Base-by-base conservation (phyloP, 2,329 filamentous ascomycete genomes). In the Thyridium curvatum region DNA sequence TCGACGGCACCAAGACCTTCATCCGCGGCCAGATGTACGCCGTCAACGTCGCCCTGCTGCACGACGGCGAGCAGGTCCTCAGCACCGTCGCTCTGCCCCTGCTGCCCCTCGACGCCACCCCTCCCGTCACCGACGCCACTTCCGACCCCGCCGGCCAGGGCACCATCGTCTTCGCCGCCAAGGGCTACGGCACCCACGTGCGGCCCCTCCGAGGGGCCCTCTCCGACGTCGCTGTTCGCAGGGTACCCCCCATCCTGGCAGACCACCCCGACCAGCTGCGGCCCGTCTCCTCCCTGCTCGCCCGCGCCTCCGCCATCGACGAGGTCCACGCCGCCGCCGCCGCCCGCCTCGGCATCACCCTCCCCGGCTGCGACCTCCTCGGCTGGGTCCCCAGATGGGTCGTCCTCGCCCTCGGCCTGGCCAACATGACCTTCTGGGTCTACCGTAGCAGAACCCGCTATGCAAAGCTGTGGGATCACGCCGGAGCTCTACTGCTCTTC, bases 391-490 rank as follows among this genome's bases (percentile, higher is more conserved):
- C 74, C 8, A 66, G 74, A 12, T 79, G 74, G 72, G 66, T 67
- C 0, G 59, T 58, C 3, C 59, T 79, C 16, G 74, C 73, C 0
- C 56, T 76, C 38, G 72, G 74, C 0, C 54, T 71, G 4, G 72
- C 66, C 9, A 73, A 77, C 53, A 61, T 66, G 31, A 77, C 71
- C 0, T 64, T 77, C 9, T 79, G 74, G 73, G 66, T 76, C 9
- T 79, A 79, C 57, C 69, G 66, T 44, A 54, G 57, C 16, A 58
- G 62, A 15, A 62, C 65, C 17, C 60, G 73, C 1, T 60, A 60
- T 10, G 75, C 66, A 9, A 79, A 79, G 56, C 61, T 73, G 1
- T 79, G 74, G 75, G 75, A 79, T 44, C 75, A 79, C 40, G 74
- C 74, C 0, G 75, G 75, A 3, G 75, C 74, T 0, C 77, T 78